Percentiles rank a stretch among this genome's conserved stretches.
Evolutionary conservation across 805 yeast species (phyloP).

Genomic region (Saturnispora besseyi): DNA sequence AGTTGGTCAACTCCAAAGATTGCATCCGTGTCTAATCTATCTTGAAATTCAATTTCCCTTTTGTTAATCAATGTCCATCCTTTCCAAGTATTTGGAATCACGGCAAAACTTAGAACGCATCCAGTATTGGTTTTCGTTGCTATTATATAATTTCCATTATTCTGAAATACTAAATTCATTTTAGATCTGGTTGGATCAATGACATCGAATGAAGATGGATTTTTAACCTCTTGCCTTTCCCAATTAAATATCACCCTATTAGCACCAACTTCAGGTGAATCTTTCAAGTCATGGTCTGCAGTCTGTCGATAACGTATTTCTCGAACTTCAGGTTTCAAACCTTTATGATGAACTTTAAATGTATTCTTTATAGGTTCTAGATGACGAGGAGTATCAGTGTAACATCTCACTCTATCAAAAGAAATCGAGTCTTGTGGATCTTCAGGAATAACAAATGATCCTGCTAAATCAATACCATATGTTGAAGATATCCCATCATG

Average conservation of each 20-base stretch:
- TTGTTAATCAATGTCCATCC: constrained; percentile 2
- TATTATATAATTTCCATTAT: background rate
- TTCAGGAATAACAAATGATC: constrained; percentile 1
- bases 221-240: background rate
- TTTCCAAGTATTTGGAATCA: background rate
- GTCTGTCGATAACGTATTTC: background rate
- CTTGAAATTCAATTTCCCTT: background rate
- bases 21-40: background rate
- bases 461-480: constrained; percentile 5
- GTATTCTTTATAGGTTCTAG: constrained; percentile 2
- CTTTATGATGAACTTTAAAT: constrained; percentile 2
- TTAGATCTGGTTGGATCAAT: constrained; percentile 4
- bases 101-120: background rate
- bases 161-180: background rate
- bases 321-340: background rate
- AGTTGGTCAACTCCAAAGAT: background rate
- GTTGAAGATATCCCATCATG: constrained; percentile 6
- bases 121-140: constrained; percentile 2
- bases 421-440: constrained; percentile 2
- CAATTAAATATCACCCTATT: background rate
- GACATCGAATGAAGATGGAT: background rate
- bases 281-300: background rate
- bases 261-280: background rate
- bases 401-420: constrained; percentile 4
- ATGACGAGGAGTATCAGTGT: constrained; percentile 3